Conservation (phyloP, 2,329 filamentous ascomycete genomes). For the Aspergillus ruber region DNA sequence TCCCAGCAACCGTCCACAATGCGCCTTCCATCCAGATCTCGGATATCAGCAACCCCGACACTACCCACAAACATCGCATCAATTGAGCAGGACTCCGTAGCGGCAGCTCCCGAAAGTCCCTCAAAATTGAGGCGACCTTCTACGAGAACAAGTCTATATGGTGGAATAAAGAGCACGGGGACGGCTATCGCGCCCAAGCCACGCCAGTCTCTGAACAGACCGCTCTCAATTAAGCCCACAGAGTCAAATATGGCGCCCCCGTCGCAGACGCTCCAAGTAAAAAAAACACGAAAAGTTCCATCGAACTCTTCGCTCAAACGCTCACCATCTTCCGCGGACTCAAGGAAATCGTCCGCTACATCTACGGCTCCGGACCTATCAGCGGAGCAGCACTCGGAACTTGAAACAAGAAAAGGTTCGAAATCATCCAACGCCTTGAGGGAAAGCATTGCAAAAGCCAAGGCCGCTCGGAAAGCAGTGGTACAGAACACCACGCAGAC, state of each 20-base stretch:
- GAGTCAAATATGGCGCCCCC: slow-evolving; percentile 22
- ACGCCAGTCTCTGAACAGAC: slow-evolving; percentile 48
- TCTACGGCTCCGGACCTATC: slow-evolving; percentile 24
- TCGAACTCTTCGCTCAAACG: slow-evolving; percentile 24
- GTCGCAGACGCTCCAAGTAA: slow-evolving; percentile 33
- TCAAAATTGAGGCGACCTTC: slow-evolving; percentile 18
- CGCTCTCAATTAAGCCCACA: slow-evolving; percentile 53
- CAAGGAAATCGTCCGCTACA: slow-evolving; percentile 25
- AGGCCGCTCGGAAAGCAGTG: slow-evolving; percentile 64
- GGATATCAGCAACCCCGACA: slow-evolving; percentile 18
- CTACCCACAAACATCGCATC: slow-evolving; percentile 14
- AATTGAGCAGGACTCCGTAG: slow-evolving; percentile 9
- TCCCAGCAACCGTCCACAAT: slow-evolving; percentile 24
- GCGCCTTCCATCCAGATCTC: slow-evolving; percentile 29
- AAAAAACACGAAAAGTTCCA: slow-evolving; percentile 31
- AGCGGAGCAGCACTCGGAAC: slow-evolving; percentile 21
- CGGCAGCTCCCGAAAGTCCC: slow-evolving; percentile 13
- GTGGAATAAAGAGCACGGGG: slow-evolving; percentile 42
- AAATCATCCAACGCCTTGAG: slow-evolving; percentile 77
- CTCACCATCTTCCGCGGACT: slow-evolving; percentile 23
- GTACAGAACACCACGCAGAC: slow-evolving; percentile 21
- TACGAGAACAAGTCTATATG: slow-evolving; percentile 14
- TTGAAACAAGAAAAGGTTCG: slow-evolving; percentile 38
- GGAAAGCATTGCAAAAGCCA: slow-evolving; percentile 89
- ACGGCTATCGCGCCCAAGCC: slow-evolving; percentile 37